phyloP scores from a whole-genome alignment of 2,329 filamentous ascomycete genomes.

The Nakataea oryzae region DNA sequence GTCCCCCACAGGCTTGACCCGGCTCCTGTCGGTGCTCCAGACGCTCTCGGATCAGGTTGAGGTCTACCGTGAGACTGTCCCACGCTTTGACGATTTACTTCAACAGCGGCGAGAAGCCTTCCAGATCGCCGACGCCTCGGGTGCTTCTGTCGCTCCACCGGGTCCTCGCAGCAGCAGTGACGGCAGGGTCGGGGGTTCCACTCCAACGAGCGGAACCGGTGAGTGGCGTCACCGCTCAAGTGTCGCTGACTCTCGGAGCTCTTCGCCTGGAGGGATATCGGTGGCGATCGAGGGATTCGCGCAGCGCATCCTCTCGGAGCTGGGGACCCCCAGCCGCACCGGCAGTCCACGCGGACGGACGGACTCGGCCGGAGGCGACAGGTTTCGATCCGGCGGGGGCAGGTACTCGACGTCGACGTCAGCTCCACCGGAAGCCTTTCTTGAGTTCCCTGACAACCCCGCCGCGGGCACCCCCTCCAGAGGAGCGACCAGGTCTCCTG shows the following conservation, averaged over 20 bases:
- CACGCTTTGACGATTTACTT: slow-evolving; percentile 63
- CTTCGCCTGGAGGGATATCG: slow-evolving; percentile 38
- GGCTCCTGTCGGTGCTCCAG: slow-evolving; percentile 47
- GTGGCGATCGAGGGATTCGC: slow-evolving; percentile 51
- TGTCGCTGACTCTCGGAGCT: slow-evolving; percentile 33
- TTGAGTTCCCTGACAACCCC: slow-evolving; percentile 17
- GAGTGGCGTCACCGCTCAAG: slow-evolving; percentile 25
- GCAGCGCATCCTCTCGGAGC: slow-evolving; percentile 50
- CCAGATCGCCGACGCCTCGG: slow-evolving; percentile 43
- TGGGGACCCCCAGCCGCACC: slow-evolving; percentile 41
- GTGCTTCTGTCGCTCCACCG: slow-evolving; percentile 11
- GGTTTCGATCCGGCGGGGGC: slow-evolving; percentile 3
- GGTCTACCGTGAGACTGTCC: slow-evolving; percentile 51
- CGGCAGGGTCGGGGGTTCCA: slow-evolving; percentile 8
- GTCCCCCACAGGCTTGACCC: slow-evolving; percentile 36
- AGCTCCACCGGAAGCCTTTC: slow-evolving; percentile 27
- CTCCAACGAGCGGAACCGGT: not conserved
- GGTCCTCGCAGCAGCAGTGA: slow-evolving; percentile 7
- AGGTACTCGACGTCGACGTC: slow-evolving; percentile 12
- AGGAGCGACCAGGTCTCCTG: slow-evolving; percentile 11
- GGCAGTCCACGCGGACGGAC: slow-evolving; percentile 39
- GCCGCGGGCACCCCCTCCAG: not conserved
- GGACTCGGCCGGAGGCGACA: slow-evolving; percentile 22
- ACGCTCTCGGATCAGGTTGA: slow-evolving; percentile 51
- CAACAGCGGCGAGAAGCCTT: slow-evolving; percentile 56